Conservation (phyloP, 192 early-diverging fungal genomes). For the Mortierella hygrophila region DNA sequence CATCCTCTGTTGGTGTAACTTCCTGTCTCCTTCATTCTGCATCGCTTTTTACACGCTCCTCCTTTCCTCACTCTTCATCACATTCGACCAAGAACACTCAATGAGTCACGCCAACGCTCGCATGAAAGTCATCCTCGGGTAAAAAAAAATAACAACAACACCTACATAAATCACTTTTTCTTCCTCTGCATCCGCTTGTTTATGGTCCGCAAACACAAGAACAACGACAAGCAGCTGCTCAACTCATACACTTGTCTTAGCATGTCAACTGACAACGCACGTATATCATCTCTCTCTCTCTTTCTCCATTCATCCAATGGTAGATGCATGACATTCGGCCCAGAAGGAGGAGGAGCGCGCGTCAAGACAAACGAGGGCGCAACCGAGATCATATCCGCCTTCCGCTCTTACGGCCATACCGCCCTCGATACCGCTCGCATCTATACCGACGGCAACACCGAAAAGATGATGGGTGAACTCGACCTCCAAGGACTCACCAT, state of each 20-base stretch:
- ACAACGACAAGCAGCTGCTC: too few species aligned
- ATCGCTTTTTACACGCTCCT: neutral
- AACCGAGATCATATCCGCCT: constrained; percentile 27
- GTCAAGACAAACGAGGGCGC: constrained; percentile 50
- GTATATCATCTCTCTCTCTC: too few species aligned
- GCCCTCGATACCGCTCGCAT: constrained; percentile 59
- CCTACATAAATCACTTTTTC: neutral
- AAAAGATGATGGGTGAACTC: constrained; percentile 48
- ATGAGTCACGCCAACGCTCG: constrained; percentile 6
- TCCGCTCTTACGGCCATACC: constrained; percentile 27
- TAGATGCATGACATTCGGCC: constrained; percentile 55
- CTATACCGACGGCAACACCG: constrained; percentile 70
- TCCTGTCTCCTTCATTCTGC: neutral
- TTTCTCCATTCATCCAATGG: too few species aligned
- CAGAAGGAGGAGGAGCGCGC: constrained; percentile 39
- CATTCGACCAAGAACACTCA: neutral
- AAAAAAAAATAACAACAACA: neutral
- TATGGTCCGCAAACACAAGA: neutral
- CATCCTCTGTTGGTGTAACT: too few species aligned
- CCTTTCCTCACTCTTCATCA: neutral
- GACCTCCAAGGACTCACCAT: constrained; percentile 33
- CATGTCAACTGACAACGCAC: too few species aligned
- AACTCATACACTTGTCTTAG: too few species aligned
- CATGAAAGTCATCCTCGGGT: constrained; percentile 51
- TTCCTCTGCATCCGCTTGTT: neutral